Evolutionary conservation across 768 basidiomycete species (phyloP).

Genomic region (Chiua virens): DNA sequence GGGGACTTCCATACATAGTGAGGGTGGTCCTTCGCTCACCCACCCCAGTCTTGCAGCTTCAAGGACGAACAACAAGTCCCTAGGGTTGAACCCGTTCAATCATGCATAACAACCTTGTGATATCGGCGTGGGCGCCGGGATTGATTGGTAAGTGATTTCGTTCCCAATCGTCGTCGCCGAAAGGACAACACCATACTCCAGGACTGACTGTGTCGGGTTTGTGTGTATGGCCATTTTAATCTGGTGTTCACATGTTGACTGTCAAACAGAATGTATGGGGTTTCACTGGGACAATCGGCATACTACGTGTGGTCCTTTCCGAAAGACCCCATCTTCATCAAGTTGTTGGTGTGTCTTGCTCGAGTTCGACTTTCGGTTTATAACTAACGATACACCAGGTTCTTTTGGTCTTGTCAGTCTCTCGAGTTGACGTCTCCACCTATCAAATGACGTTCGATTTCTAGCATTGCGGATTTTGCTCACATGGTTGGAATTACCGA

Average conservation of each 20-base stretch:
- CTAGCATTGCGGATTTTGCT: constrained; percentile 2
- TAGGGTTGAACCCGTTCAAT: neutral
- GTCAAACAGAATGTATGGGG: constrained; percentile 10
- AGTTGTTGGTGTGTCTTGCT: constrained; percentile 6
- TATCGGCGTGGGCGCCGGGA: constrained; percentile 10
- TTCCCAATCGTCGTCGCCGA: neutral
- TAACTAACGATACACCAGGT: constrained; percentile 5
- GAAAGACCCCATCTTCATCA: constrained; percentile 2
- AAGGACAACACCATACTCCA: neutral
- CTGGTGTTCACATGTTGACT: neutral
- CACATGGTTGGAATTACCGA: constrained; percentile 6
- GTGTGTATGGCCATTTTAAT: neutral
- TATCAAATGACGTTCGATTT: neutral
- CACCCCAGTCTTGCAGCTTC: neutral
- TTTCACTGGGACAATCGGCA: constrained; percentile 1
- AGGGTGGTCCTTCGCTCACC: no score
- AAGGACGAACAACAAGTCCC: neutral
- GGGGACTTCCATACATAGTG: no score
- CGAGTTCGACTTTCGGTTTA: neutral
- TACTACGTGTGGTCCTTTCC: constrained; percentile 8
- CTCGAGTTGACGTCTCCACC: no score
- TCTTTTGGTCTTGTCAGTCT: constrained; percentile 11
- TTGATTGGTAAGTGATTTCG: constrained; percentile 9
- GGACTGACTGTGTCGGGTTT: neutral
- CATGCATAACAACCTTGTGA: constrained; percentile 6